Base-by-base conservation (phyloP, 345 rosid species). In the Populus simonii region DNA sequence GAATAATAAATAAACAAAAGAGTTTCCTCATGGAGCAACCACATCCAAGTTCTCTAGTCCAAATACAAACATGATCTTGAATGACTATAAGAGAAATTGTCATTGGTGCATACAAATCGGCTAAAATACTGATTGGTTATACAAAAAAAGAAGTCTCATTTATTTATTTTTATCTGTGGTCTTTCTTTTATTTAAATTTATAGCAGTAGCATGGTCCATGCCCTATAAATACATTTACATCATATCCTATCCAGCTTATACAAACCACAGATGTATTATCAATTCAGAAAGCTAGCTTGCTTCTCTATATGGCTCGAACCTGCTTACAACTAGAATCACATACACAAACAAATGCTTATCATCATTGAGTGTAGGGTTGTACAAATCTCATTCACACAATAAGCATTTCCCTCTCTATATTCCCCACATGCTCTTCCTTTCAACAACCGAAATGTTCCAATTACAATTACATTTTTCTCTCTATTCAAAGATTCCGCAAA, bases 261-360 rank as follows among this genome's bases (percentile, higher is more conserved):
- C 80, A 85, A 76, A 76, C 87, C 88, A 81, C 87, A 78, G 57
- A 80, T 70, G 74, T 23, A 38, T 85, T 82, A 83, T 85, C 87
- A 70, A 61, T 75, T 18, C 38, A 25, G 80, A 31, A 47, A 53
- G 70, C 53, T 33, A 18, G 23, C 66, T 29, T 8, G 6, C 59
- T 72, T 62, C 23, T 69, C 23, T 27, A 0, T 70, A 12, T 27
- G 63, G 73, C 61, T 61, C 62, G 31, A 29, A 20, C 68, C 35
- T 11, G 4, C 57, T 79, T 15, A n/a, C 49, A 70, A 33, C 77
- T 55, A 29, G 51, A 57, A 77, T 80, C 77, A 2, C 29, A 57
- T 23, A 20, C 39, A 36, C 74, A 72, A 23, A 66, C 25, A 79
- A 73, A 75, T 53, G 72, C 79, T 74, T 73, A 61, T 83, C 68